phyloP scores from a whole-genome alignment of 2,329 filamentous ascomycete species.

The Alternaria longipes region DNA sequence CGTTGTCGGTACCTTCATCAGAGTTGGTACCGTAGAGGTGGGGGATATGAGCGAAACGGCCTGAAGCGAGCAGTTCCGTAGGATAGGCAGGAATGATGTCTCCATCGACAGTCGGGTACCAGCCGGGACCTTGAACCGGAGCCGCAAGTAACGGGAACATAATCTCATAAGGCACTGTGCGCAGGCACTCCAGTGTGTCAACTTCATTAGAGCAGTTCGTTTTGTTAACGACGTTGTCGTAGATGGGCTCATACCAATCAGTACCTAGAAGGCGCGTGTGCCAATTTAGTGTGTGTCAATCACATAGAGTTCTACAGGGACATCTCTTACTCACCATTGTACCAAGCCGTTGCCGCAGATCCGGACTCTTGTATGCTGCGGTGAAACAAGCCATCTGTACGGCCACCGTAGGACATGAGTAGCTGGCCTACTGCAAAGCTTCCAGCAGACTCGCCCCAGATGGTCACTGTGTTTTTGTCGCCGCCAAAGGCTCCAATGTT shows the following conservation, averaged over 20 bases:
- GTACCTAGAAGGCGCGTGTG: constrained; percentile 9
- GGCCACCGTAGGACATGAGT: constrained; percentile 46
- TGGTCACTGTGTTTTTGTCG: constrained; percentile 59
- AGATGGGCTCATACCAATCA: constrained; percentile 61
- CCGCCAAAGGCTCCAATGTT: constrained; percentile 64
- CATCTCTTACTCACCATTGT: constrained; percentile 34
- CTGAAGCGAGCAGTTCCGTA: constrained; percentile 63
- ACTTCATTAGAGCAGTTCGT: constrained; percentile 66
- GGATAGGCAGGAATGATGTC: constrained; percentile 65
- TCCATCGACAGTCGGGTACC: constrained; percentile 63
- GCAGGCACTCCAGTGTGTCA: constrained; percentile 60
- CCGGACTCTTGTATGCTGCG: constrained; percentile 51
- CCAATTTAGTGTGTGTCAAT: background rate
- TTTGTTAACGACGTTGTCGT: constrained; percentile 48
- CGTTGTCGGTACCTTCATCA: constrained; percentile 71
- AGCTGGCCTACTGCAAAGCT: constrained; percentile 57
- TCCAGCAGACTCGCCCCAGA: constrained; percentile 67
- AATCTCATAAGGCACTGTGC: constrained; percentile 66
- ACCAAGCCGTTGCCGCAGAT: constrained; percentile 51
- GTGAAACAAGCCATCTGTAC: constrained; percentile 29
- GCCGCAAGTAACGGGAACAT: constrained; percentile 65
- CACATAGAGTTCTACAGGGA: background rate
- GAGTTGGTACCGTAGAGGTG: constrained; percentile 71
- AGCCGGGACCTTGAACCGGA: constrained; percentile 47
- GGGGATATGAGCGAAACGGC: constrained; percentile 70